Evolutionary conservation across 148 eudicot species (phyloP), one percentile per base, ranked within the genome.

Genomic region (Salicornia ramosissima): DNA sequence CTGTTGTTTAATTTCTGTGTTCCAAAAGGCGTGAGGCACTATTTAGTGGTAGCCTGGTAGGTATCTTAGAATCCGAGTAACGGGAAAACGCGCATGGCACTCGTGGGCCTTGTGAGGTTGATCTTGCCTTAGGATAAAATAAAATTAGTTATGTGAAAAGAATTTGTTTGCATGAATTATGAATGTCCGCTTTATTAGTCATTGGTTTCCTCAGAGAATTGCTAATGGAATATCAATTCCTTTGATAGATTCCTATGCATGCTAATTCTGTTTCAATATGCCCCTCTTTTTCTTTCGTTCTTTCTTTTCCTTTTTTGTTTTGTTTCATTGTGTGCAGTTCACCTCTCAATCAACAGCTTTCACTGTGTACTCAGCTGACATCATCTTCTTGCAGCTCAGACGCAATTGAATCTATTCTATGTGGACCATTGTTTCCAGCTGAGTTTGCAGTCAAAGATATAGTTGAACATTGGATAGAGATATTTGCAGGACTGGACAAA

Each of bases 401-500:
- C 77, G 80, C 82, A 75, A 77, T 87, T 74, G 99, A 91, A 77
- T 76, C 82, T 28, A 81, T 89, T 71, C 75, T 94, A 21, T 83
- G 86, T 56, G 75, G 76, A 47, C 75, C 88, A 66, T 66, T 91
- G 75, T 94, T 94, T 73, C 99, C 99, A 15, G 21, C 78, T 65
- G 90, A 87, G 64, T 86, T 87, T 63, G 53, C 95, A 10, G 81
- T 85, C 77, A 86, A 87, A 76, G 88, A 87, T 76, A 76, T 82
- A 71, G 96, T 87, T 74, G 66, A 64, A 58, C 80, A 73, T 39
- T 94, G 99, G 99, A 78, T 87, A 71, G 79, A 74, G 40, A 72
- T 88, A 69, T 87, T 91, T 69, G 68, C 89, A 26, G 83, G 83
- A 57, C 80, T 94, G 62, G 99, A 94, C 81, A 91, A 89, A 80